phyloP scores from a whole-genome alignment of 495 filamentous ascomycete species.

The Neurospora sp. region DNA sequence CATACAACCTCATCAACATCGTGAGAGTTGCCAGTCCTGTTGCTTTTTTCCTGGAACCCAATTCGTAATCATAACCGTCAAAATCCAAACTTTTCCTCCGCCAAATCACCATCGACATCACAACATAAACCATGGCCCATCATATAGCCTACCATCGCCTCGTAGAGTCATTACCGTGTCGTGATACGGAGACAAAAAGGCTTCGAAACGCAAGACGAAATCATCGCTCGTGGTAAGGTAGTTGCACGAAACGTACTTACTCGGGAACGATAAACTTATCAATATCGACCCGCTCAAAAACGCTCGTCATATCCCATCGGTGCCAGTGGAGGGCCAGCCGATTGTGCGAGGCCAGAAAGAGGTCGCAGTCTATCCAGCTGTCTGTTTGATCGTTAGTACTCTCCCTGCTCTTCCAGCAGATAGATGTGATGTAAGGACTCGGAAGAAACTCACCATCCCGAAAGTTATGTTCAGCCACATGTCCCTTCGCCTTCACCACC shows the following conservation, averaged over 20 bases:
- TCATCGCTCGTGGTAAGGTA: background rate
- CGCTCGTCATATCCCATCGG: constrained; percentile 67
- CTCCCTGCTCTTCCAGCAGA: background rate
- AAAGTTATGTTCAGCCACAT: constrained; percentile 66
- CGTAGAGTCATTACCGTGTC: background rate
- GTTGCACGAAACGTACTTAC: background rate
- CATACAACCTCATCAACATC: background rate
- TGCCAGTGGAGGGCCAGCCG: constrained; percentile 77
- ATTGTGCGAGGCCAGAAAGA: constrained; percentile 70
- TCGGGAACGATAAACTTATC: constrained; percentile 37
- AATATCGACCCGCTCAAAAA: constrained; percentile 69
- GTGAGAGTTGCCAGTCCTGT: background rate
- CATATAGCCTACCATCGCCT: background rate
- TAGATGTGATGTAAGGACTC: background rate
- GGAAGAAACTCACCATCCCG: constrained; percentile 44
- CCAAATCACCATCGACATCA: background rate
- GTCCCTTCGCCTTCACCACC: constrained; percentile 65
- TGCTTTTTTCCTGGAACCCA: background rate
- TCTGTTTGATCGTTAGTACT: constrained; percentile 34
- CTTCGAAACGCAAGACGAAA: background rate
- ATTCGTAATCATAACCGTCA: background rate
- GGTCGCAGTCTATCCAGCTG: constrained; percentile 57
- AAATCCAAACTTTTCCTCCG: background rate
- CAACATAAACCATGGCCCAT: background rate
- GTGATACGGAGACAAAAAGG: background rate